These are phyloP conservation scores for Xylaria castorea DNA, from an alignment of 495 filamentous ascomycete species.

Conservation along the genomic window DNA sequence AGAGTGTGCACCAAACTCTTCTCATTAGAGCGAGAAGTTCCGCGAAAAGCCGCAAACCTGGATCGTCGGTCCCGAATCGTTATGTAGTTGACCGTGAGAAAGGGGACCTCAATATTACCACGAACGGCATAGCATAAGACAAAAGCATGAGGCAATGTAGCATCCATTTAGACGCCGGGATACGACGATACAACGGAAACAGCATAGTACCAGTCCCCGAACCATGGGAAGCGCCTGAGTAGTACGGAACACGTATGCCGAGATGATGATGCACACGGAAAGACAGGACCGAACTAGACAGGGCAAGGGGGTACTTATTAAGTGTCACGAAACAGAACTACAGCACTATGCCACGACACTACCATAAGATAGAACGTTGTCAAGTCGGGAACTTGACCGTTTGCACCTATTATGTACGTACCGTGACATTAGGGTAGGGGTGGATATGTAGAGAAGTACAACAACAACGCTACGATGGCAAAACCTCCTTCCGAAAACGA, in stretches of 20 bases:
- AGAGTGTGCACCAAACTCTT: neutral
- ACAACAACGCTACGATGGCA: neutral
- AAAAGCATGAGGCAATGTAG: neutral
- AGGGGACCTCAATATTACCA: neutral
- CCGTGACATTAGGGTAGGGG: no score
- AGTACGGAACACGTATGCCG: neutral
- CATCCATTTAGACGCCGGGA: neutral
- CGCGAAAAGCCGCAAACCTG: neutral
- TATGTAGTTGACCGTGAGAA: neutral
- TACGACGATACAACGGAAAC: neutral
- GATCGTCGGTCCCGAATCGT: slow-evolving; percentile 2
- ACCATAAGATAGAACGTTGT: no score
- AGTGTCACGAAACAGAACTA: no score
- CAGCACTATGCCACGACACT: no score
- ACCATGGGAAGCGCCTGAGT: neutral
- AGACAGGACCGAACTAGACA: neutral
- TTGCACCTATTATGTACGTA: no score
- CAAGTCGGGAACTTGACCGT: no score
- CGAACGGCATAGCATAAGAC: neutral
- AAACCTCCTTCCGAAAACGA: neutral
- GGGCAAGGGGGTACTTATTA: neutral
- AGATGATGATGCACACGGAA: neutral
- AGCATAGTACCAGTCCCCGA: neutral
- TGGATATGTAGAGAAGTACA: neutral
- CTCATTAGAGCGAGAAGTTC: neutral